phyloP scores from a whole-genome alignment of 2,329 filamentous ascomycete genomes.

The Diaporthe sp. region DNA sequence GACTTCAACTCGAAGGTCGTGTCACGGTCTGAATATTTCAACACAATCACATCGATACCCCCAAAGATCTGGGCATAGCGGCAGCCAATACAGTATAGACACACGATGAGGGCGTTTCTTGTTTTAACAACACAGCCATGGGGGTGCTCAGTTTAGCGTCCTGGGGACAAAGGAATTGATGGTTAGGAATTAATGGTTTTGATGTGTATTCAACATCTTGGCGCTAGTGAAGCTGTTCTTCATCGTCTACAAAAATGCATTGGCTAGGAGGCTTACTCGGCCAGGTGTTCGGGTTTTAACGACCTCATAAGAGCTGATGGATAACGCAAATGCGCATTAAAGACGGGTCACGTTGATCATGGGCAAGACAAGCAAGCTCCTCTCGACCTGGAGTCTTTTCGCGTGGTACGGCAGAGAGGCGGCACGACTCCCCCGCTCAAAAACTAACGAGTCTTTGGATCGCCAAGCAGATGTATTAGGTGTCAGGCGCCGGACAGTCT shows the following conservation, averaged over 20 bases:
- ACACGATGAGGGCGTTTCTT: slow-evolving; percentile 19
- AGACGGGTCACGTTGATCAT: not conserved
- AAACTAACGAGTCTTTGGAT: not conserved
- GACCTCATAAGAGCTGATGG: not conserved
- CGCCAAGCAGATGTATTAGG: not conserved
- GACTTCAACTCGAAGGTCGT: slow-evolving; percentile 33
- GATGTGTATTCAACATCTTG: slow-evolving; percentile 13
- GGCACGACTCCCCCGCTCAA: not conserved
- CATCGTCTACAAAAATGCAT: not conserved
- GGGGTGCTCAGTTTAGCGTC: not conserved
- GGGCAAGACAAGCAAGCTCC: not conserved
- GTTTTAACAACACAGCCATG: slow-evolving; percentile 15
- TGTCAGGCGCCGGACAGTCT: not conserved
- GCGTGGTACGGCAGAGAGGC: not conserved
- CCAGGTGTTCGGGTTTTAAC: not conserved
- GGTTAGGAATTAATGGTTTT: not conserved
- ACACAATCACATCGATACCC: slow-evolving; percentile 33
- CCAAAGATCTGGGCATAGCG: slow-evolving; percentile 4
- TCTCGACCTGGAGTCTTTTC: not conserved
- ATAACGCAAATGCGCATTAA: not conserved
- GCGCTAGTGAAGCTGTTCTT: not conserved
- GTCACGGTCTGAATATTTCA: slow-evolving; percentile 22
- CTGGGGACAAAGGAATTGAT: not conserved
- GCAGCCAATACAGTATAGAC: not conserved
- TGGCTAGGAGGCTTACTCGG: not conserved